Conservation (phyloP, 2,329 filamentous ascomycete species). For the Ilyonectria sp. region DNA sequence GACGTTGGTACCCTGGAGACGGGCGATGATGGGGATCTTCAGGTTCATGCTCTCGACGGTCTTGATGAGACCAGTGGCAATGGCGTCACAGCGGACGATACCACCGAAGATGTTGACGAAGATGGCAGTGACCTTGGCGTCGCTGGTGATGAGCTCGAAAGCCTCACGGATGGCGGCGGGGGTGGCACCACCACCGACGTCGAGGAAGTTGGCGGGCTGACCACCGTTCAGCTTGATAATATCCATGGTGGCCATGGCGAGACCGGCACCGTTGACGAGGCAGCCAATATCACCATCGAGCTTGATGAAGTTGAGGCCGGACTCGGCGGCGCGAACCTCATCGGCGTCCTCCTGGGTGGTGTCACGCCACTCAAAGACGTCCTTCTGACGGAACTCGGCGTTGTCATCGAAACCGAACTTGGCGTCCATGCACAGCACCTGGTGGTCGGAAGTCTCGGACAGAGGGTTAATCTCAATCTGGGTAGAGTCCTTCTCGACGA, state of each 20-base stretch:
- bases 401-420: constrained; percentile 99
- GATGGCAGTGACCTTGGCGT: constrained; percentile 97
- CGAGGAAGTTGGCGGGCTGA: constrained; percentile 96
- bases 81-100: constrained; percentile 98
- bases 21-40: constrained; percentile 95
- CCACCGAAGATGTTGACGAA: constrained; percentile 99
- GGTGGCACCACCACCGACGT: constrained; percentile 97
- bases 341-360: constrained; percentile 96
- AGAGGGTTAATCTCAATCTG: constrained; percentile 99
- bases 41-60: constrained; percentile 96
- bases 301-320: constrained; percentile 99
- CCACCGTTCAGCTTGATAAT: constrained; percentile 99
- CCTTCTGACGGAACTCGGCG: constrained; percentile 97
- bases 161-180: constrained; percentile 97
- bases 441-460: constrained; percentile 97
- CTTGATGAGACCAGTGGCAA: constrained; percentile 95
- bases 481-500: constrained; percentile 97
- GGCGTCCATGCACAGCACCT: constrained; percentile 99
- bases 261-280: constrained; percentile 97
- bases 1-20: constrained; percentile 98
- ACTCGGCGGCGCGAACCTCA: constrained; percentile 96
- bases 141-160: constrained; percentile 98
- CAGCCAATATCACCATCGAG: constrained; percentile 99
- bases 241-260: constrained; percentile 99
- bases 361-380: constrained; percentile 94